Percentiles rank a stretch among this genome's conserved stretches.
Conservation (phyloP, 2,329 filamentous ascomycete genomes). For the Whalleya microplaca region DNA sequence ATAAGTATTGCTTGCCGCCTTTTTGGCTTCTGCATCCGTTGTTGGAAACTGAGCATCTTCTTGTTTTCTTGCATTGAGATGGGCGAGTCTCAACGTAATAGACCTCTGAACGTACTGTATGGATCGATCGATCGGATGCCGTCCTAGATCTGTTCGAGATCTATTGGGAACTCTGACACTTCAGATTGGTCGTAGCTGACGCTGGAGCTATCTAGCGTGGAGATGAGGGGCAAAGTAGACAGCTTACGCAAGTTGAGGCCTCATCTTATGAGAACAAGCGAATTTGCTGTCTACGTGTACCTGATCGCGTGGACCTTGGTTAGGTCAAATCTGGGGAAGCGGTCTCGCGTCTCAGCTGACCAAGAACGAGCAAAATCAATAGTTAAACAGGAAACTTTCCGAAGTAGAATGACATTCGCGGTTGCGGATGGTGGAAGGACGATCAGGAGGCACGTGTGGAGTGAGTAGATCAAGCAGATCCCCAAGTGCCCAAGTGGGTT, state of each 20-base stretch:
- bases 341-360: not conserved
- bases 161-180: slow-evolving; percentile 7
- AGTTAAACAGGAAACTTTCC: not conserved
- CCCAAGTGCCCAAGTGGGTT: not conserved
- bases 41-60: slow-evolving; percentile 1
- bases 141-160: slow-evolving; percentile 1
- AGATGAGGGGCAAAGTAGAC: slow-evolving; percentile 15
- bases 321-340: not conserved
- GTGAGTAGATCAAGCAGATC: not conserved
- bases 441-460: no score
- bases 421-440: not conserved
- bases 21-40: not conserved
- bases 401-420: not conserved
- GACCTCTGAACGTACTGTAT: slow-evolving; percentile 10
- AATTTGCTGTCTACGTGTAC: not conserved
- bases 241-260: slow-evolving; percentile 4
- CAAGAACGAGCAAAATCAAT: not conserved
- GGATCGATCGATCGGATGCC: slow-evolving; percentile 13
- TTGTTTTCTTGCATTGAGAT: slow-evolving; percentile 9
- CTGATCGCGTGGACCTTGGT: slow-evolving; percentile 3
- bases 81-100: slow-evolving; percentile 11
- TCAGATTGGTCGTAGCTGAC: slow-evolving; percentile 18
- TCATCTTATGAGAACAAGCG: slow-evolving; percentile 3
- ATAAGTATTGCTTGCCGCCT: no score
- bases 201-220: slow-evolving; percentile 12